Conservation (phyloP, 768 basidiomycete species). For the Boletales sp. region DNA sequence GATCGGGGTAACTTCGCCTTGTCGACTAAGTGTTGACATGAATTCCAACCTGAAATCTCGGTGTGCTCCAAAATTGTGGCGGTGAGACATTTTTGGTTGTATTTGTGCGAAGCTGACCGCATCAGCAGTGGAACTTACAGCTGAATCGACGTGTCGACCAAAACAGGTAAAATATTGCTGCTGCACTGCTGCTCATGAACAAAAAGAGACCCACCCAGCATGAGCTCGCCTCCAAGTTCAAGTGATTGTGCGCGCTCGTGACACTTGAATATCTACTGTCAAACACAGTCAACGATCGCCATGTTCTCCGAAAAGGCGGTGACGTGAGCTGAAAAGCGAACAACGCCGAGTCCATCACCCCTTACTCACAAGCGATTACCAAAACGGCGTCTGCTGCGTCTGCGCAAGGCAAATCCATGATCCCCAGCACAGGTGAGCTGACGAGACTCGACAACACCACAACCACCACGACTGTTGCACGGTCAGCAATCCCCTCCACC, state of each 20-base stretch:
- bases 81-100: too few species aligned
- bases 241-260: constrained; percentile 33
- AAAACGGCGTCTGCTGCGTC: constrained; percentile 46
- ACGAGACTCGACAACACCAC: constrained; percentile 37
- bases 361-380: constrained; percentile 44
- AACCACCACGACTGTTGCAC: constrained; percentile 37
- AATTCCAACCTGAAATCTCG: too few species aligned
- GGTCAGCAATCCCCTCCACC: not conserved
- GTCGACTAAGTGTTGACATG: too few species aligned
- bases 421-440: constrained; percentile 43
- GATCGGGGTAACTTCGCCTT: too few species aligned
- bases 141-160: too few species aligned
- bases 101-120: too few species aligned
- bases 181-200: too few species aligned
- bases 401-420: constrained; percentile 50
- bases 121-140: too few species aligned
- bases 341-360: constrained; percentile 33
- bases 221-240: constrained; percentile 73
- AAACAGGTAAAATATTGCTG: too few species aligned
- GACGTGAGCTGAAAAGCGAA: constrained; percentile 47
- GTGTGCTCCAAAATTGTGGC: too few species aligned
- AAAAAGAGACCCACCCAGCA: constrained; percentile 47
- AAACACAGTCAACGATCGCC: not conserved
- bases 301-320: not conserved
- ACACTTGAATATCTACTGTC: constrained; percentile 42